phyloP scores from a whole-genome alignment of 352 stramenopile species.

The Phytophthora tubulina region DNA sequence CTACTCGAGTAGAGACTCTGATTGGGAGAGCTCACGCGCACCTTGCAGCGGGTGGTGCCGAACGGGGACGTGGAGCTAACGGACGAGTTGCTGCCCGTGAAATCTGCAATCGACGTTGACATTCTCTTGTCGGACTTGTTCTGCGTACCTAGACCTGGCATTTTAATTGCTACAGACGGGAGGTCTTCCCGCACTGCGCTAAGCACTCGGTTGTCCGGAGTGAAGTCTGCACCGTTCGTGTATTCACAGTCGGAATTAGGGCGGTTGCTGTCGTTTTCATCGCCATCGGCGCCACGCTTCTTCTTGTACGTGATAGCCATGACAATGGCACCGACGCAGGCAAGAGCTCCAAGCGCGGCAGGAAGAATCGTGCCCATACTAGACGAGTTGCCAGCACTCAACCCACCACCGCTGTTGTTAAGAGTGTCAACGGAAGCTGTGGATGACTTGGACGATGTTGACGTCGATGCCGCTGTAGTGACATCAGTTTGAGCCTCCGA shows the following conservation, averaged over 20 bases:
- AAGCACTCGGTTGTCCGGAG: slow-evolving; percentile 37
- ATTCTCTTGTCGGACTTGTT: slow-evolving; percentile 1
- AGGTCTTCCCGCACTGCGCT: slow-evolving; percentile 25
- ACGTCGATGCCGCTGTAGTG: slow-evolving; percentile 5
- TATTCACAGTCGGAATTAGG: slow-evolving; percentile 42
- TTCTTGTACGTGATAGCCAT: slow-evolving; percentile 60
- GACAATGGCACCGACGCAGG: slow-evolving; percentile 48
- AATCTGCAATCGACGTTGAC: slow-evolving; percentile 27
- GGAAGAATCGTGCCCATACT: slow-evolving; percentile 24
- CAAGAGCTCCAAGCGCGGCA: slow-evolving; percentile 43
- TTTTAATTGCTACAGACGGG: background rate
- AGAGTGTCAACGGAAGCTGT: slow-evolving; percentile 28
- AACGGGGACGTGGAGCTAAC: slow-evolving; percentile 36
- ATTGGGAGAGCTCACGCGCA: slow-evolving; percentile 45
- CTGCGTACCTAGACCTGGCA: background rate
- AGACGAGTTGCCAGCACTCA: slow-evolving; percentile 5
- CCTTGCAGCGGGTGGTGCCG: slow-evolving; percentile 24
- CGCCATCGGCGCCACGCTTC: slow-evolving; percentile 17
- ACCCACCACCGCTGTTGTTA: slow-evolving; percentile 15
- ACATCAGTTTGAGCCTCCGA: slow-evolving; percentile 10
- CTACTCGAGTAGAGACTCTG: slow-evolving; percentile 26
- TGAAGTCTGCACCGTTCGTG: slow-evolving; percentile 33
- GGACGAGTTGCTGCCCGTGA: slow-evolving; percentile 28
- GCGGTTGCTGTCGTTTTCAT: slow-evolving; percentile 5
- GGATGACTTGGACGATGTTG: slow-evolving; percentile 26